Evolutionary conservation across 1,139 yeast genomes (phyloP), one percentile per base, ranked within the genome.

Genomic region (Waltiozyma sp.): DNA sequence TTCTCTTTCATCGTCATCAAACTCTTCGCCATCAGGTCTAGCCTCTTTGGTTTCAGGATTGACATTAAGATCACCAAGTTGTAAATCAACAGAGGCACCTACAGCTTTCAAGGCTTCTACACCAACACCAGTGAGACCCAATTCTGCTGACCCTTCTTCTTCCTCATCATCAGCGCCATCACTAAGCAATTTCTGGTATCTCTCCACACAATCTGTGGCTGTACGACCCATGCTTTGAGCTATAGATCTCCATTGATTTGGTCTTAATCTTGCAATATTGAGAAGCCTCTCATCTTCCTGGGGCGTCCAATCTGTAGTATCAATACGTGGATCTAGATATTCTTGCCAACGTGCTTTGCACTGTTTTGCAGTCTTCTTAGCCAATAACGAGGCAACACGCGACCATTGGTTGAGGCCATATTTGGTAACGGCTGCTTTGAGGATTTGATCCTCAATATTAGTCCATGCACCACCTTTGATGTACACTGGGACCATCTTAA

Each of bases 391-490:
- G 3, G 96, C 85, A 4, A 91, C 93, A 42, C 96, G 75, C 8
- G 91, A 77, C 98, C 98, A 91, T 57, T 91, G 96, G 52, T 85
- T 88, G 19, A 88, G 68, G 0, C 98, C 98, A 60, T 91, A 91
- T 58, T 91, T 91, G 40, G 93, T 77, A 2, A 91, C 84, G 1
- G 96, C 96, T 0, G 96, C 95, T 52, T 82, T 80, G 41, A 91
- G 67, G 40, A 89, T 83, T 50, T 38, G 44, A 46, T 54, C 58
- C 47, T 89, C 97, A 9, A 84, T 78, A 57, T 85, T 81, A 3
- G 94, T 80, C 97, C 97, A 89, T 2, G 77, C 80, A 37, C 94
- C 95, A 38, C 95, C 95, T 58, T 81, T 84, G 41, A 84, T 84
- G 58, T 84, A 84, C 1, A 80, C 67, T 2, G 89, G 88, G n/a